Evolutionary conservation across 2,329 filamentous ascomycete species (phyloP).

Genomic region (Fusarium devonianum): DNA sequence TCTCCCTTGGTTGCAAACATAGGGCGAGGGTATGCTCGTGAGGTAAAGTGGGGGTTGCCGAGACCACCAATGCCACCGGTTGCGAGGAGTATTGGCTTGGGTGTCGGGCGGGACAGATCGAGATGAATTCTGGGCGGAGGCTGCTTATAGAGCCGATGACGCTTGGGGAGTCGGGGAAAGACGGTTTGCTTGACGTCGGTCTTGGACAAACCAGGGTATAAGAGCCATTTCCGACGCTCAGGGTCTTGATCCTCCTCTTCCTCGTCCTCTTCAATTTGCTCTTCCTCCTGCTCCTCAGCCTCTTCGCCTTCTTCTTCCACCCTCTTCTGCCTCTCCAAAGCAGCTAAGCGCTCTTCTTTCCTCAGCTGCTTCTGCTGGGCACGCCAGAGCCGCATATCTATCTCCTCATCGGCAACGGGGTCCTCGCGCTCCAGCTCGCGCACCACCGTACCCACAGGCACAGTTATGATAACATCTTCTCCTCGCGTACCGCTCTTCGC

Average conservation of each 20-base stretch:
- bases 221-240: constrained; percentile 77
- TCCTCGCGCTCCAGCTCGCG: constrained; percentile 82
- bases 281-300: constrained; percentile 26
- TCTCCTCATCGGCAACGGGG: constrained; percentile 72
- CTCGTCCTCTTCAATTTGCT: constrained; percentile 43
- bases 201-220: constrained; percentile 80
- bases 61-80: constrained; percentile 88
- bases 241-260: constrained; percentile 54
- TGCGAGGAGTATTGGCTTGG: constrained; percentile 83
- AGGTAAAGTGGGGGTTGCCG: constrained; percentile 92
- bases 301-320: constrained; percentile 30
- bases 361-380: constrained; percentile 45
- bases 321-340: constrained; percentile 43
- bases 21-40: constrained; percentile 75
- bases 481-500: constrained; percentile 78
- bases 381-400: constrained; percentile 45
- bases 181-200: constrained; percentile 67
- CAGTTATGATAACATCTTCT: constrained; percentile 85
- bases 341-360: constrained; percentile 45
- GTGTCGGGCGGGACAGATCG: constrained; percentile 78
- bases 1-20: constrained; percentile 91
- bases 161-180: constrained; percentile 60
- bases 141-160: constrained; percentile 67
- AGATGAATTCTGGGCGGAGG: constrained; percentile 76
- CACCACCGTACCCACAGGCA: constrained; percentile 91